These are phyloP conservation scores for Darksidea phi DNA, from an alignment of 495 filamentous ascomycete species.

Conservation along the genomic window DNA sequence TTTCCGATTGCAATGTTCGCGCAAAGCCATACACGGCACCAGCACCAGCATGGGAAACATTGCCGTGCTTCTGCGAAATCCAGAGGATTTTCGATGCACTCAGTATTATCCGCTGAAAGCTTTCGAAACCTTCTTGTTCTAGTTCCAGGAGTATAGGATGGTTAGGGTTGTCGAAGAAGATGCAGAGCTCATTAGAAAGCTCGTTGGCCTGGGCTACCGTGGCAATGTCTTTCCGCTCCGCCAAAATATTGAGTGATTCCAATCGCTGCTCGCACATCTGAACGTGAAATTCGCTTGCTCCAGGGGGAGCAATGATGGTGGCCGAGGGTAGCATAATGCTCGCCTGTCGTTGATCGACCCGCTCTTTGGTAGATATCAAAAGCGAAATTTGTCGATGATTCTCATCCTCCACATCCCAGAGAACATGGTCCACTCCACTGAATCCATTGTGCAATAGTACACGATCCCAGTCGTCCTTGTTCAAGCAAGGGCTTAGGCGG, in stretches of 20 bases:
- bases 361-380: neutral
- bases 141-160: neutral
- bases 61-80: neutral
- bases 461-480: neutral
- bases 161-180: neutral
- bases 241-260: too few species aligned
- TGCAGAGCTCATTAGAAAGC: neutral
- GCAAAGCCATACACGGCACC: neutral
- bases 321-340: neutral
- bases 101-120: neutral
- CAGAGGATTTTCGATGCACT: neutral
- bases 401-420: neutral
- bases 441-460: neutral
- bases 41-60: neutral
- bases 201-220: neutral
- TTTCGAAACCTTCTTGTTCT: neutral
- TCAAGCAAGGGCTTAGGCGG: neutral
- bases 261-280: neutral
- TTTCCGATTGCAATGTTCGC: neutral
- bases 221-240: neutral
- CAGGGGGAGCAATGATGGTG: neutral
- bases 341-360: conserved; percentile 5
- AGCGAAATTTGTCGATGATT: neutral
- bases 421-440: neutral
- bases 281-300: neutral